Evolutionary conservation across 805 yeast genomes (phyloP).

Genomic region (Phaffomyces opuntiae): DNA sequence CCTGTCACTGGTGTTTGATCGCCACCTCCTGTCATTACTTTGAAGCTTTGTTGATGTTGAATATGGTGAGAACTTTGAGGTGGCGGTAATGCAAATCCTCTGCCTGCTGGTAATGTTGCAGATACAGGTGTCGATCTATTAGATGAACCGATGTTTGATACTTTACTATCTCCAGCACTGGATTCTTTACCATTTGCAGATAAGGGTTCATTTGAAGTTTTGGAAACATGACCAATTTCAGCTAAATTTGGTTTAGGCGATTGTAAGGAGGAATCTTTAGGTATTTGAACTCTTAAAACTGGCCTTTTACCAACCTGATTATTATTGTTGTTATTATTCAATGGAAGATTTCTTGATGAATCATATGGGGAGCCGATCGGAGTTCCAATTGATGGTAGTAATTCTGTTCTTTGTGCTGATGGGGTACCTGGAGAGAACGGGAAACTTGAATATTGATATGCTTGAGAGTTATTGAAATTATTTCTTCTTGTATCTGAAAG

Average conservation of each 20-base stretch:
- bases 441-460: conserved; percentile 5
- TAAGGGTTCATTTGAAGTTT: conserved; percentile 9
- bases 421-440: conserved; percentile 12
- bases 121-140: conserved; percentile 10
- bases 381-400: conserved; percentile 3
- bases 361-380: conserved; percentile 7
- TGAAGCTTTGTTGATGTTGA: conserved; percentile 13
- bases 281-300: conserved; percentile 22
- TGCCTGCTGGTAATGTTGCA: conserved; percentile 24
- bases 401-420: conserved; percentile 6
- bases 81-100: conserved; percentile 26
- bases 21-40: conserved; percentile 41
- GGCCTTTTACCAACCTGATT: conserved; percentile 18
- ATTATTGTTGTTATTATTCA: conserved; percentile 12
- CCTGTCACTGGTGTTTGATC: conserved; percentile 69
- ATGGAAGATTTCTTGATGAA: conserved; percentile 16
- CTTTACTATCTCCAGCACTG: conserved; percentile 3
- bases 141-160: conserved; percentile 14
- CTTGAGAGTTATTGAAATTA: background rate
- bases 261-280: conserved; percentile 6
- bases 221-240: conserved; percentile 9
- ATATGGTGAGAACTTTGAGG: conserved; percentile 20
- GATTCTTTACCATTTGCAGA: conserved; percentile 7
- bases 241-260: conserved; percentile 8
- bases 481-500: conserved; percentile 4